These are phyloP conservation scores for Allium sativum DNA, from an alignment of 106 monocot species.

Conservation along the genomic window DNA sequence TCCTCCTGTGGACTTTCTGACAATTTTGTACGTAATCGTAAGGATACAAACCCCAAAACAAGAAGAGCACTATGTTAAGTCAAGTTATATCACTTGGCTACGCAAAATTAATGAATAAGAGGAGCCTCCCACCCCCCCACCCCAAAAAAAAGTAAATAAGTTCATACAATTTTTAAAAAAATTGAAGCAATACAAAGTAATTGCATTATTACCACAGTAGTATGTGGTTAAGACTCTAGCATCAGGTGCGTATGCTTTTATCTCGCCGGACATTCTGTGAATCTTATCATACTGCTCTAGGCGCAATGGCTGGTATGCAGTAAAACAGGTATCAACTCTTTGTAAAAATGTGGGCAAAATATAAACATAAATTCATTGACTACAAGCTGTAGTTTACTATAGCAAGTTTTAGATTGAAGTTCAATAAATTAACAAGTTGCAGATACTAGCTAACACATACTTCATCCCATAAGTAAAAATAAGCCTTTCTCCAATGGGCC, in stretches of 20 bases:
- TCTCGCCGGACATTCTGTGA: conserved; percentile 74
- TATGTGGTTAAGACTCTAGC: conserved; percentile 90
- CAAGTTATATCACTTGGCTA: no score
- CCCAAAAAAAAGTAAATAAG: no score
- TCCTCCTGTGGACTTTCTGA: no score
- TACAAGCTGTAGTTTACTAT: no score
- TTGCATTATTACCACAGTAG: conserved; percentile 60
- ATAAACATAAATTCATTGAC: neutral
- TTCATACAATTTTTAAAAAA: no score
- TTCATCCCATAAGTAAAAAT: conserved; percentile 99
- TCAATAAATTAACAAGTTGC: no score
- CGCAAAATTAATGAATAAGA: no score
- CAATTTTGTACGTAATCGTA: no score
- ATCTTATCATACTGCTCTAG: conserved; percentile 76
- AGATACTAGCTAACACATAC: conserved; percentile 12
- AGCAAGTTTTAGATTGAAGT: no score
- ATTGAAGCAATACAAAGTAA: neutral
- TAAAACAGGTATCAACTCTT: conserved; percentile 13
- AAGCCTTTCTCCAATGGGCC: conserved; percentile 92
- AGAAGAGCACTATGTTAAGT: no score
- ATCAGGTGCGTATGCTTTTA: conserved; percentile 80
- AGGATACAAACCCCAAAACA: no score
- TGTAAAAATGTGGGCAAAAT: neutral
- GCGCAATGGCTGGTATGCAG: conserved; percentile 63
- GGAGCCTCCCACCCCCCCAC: no score